Conservation (phyloP, 1,139 yeast genomes). For the Saccharomycopsis hybrid region DNA sequence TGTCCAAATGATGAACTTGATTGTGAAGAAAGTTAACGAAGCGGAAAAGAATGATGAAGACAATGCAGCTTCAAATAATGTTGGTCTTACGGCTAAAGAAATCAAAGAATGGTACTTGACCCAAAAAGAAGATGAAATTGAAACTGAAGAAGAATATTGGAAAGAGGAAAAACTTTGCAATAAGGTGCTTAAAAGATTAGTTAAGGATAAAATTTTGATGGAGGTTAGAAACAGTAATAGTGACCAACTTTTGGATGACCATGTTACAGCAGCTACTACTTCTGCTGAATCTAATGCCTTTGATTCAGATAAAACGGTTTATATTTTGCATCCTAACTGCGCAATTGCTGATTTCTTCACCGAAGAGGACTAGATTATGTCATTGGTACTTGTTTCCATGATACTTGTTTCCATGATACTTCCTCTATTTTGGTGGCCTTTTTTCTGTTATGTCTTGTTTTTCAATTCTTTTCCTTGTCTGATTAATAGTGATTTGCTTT, state of each 20-base stretch:
- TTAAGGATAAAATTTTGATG: constrained; percentile 81
- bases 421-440: neutral
- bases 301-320: constrained; percentile 36
- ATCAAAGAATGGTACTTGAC: constrained; percentile 77
- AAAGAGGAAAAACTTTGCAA: constrained; percentile 64
- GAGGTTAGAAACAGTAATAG: constrained; percentile 47
- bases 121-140: constrained; percentile 65
- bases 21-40: constrained; percentile 66
- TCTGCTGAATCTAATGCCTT: constrained; percentile 20
- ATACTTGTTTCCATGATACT: neutral
- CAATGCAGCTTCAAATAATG: constrained; percentile 43
- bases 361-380: neutral
- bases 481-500: too few relatives aligned
- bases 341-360: constrained; percentile 50
- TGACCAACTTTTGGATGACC: constrained; percentile 28
- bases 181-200: constrained; percentile 79
- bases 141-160: constrained; percentile 65
- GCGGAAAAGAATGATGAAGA: constrained; percentile 35
- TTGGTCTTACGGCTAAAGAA: constrained; percentile 65
- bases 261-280: constrained; percentile 27
- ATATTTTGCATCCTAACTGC: constrained; percentile 88
- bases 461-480: too few relatives aligned
- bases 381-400: neutral
- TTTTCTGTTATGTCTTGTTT: neutral
- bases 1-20: constrained; percentile 72